Percentiles rank a stretch among this genome's conserved stretches.
These are phyloP conservation scores for Neonothopanus nambi DNA, from an alignment of 1,284 basidiomycete genomes.

Conservation along the genomic window DNA sequence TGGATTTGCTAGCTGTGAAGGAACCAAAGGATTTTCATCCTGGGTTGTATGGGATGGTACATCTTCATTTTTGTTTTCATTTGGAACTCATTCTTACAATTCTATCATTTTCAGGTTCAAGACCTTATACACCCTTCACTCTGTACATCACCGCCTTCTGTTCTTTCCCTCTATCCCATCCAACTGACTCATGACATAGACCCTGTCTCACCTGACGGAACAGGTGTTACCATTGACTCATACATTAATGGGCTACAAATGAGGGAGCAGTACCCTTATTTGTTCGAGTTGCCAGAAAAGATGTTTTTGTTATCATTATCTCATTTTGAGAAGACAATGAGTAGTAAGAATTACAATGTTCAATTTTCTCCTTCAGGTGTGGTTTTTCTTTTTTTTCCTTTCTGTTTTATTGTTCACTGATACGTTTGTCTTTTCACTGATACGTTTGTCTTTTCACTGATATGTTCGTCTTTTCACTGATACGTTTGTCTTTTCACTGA, in stretches of 20 bases:
- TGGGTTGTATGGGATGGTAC: conserved; percentile 14
- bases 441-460: too few relatives aligned
- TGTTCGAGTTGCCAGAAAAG: conserved; percentile 19
- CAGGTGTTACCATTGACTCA: conserved; percentile 16
- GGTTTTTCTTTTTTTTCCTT: background rate
- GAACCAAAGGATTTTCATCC: conserved; percentile 18
- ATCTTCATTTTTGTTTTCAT: background rate
- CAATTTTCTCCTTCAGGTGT: conserved; percentile 4
- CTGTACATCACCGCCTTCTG: conserved; percentile 2
- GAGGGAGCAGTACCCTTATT: conserved; percentile 14
- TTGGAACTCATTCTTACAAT: too few relatives aligned
- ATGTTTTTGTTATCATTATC: conserved; percentile 19
- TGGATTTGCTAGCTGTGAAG: conserved; percentile 9
- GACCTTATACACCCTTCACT: conserved; percentile 18
- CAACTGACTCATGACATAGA: conserved; percentile 19
- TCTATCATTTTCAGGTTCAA: conserved; percentile 16
- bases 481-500: too few relatives aligned
- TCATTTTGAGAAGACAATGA: conserved; percentile 17
- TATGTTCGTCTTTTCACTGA: too few relatives aligned
- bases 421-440: too few relatives aligned
- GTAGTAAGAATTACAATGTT: background rate
- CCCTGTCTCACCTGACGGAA: conserved; percentile 16
- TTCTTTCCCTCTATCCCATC: background rate
- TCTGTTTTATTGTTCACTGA: too few relatives aligned
- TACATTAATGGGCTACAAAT: too few relatives aligned